Evolutionary conservation across 441 rosid genomes (phyloP).

Genomic region (Syzygium syzygioides): DNA sequence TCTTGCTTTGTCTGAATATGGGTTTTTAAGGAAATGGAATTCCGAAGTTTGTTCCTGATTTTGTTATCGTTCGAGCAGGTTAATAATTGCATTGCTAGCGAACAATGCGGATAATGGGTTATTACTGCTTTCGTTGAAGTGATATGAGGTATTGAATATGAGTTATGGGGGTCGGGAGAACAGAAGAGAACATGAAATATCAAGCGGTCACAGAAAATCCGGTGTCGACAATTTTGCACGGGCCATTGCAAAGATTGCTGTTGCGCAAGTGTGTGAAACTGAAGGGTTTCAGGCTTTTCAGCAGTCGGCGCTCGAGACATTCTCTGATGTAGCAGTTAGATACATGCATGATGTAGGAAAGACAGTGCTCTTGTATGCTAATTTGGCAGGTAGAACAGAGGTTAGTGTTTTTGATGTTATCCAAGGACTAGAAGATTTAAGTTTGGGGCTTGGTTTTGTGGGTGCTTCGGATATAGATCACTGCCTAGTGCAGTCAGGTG

Average conservation of each 20-base stretch:
- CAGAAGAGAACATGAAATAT: constrained; percentile 41
- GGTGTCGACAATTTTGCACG: constrained; percentile 43
- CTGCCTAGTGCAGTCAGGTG: constrained; percentile 60
- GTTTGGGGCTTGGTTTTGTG: constrained; percentile 45
- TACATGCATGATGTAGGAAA: constrained; percentile 53
- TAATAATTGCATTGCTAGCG: neutral
- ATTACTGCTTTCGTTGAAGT: constrained; percentile 29
- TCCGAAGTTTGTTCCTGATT: neutral
- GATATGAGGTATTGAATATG: constrained; percentile 82
- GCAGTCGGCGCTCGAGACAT: constrained; percentile 64
- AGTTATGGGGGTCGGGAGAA: constrained; percentile 86
- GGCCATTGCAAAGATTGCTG: constrained; percentile 62
- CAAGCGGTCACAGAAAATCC: constrained; percentile 23
- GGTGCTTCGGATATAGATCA: constrained; percentile 62
- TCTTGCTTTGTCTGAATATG: neutral
- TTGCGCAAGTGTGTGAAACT: constrained; percentile 66
- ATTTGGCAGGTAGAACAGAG: constrained; percentile 61
- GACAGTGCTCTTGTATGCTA: constrained; percentile 46
- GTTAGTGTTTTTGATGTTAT: constrained; percentile 61
- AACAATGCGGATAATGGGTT: neutral
- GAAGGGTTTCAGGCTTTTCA: constrained; percentile 75
- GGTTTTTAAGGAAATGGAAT: neutral
- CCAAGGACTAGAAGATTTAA: constrained; percentile 73
- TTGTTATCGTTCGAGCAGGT: neutral
- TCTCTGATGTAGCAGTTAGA: constrained; percentile 50